phyloP scores from a whole-genome alignment of 2,329 filamentous ascomycete genomes.

The Allantophomopsis cytisporea region DNA sequence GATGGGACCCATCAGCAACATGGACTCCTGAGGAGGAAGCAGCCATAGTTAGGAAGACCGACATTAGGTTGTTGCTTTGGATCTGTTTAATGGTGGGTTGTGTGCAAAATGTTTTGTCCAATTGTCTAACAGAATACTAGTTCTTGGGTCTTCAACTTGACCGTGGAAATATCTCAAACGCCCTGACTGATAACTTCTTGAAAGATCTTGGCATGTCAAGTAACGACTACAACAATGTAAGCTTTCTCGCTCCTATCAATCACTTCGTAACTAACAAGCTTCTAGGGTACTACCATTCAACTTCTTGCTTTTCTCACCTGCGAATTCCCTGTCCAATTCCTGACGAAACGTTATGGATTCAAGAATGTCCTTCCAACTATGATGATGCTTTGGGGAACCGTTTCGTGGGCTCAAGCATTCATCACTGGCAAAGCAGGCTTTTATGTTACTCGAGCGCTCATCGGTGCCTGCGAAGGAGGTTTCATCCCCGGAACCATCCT shows the following conservation, averaged over 20 bases:
- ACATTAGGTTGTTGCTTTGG: conserved; percentile 25
- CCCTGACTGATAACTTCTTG: conserved; percentile 47
- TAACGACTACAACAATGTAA: conserved; percentile 40
- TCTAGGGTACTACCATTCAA: conserved; percentile 36
- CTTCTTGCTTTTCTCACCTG: conserved; percentile 37
- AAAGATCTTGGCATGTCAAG: conserved; percentile 31
- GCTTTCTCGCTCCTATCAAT: conserved; percentile 22
- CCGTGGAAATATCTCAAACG: conserved; percentile 48
- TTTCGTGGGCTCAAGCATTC: conserved; percentile 35
- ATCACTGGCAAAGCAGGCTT: conserved; percentile 31
- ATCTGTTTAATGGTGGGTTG: conserved; percentile 28
- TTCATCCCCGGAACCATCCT: conserved; percentile 48
- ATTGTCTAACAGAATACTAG: conserved; percentile 21
- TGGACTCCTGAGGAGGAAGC: conserved; percentile 46
- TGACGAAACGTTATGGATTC: conserved; percentile 43
- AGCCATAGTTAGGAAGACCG: conserved; percentile 37
- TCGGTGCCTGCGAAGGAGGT: conserved; percentile 39
- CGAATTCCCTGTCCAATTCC: conserved; percentile 43
- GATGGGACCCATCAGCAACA: conserved; percentile 32
- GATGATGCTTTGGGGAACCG: conserved; percentile 35
- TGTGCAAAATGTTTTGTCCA: conserved; percentile 2
- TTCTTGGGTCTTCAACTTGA: conserved; percentile 53
- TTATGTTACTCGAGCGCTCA: conserved; percentile 34
- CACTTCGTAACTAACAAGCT: not conserved
- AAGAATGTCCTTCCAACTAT: conserved; percentile 38